Conservation (phyloP, 805 yeast genomes). For the Yamadazyma sp. region DNA sequence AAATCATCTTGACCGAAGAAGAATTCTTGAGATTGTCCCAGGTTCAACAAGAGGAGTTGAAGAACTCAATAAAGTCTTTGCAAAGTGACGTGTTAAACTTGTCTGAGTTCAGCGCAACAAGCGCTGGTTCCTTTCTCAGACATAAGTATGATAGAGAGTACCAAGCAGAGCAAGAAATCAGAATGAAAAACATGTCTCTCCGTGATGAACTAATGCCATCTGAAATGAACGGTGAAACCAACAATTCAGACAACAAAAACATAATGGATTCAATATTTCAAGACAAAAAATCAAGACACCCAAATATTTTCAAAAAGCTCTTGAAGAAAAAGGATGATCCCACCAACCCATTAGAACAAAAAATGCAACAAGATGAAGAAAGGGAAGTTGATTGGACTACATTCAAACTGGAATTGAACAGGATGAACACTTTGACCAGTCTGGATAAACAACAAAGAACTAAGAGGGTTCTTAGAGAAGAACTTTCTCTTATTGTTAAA, state of each 20-base stretch:
- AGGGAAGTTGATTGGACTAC: slow-evolving; percentile 39
- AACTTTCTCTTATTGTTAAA: slow-evolving; percentile 38
- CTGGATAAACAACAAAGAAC: slow-evolving; percentile 72
- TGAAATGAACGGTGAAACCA: slow-evolving; percentile 13
- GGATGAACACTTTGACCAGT: slow-evolving; percentile 68
- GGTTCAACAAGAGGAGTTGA: slow-evolving; percentile 37
- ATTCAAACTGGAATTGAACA: slow-evolving; percentile 57
- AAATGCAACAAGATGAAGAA: slow-evolving; percentile 24
- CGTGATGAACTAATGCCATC: slow-evolving; percentile 19
- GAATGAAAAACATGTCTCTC: slow-evolving; percentile 23
- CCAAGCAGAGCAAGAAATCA: slow-evolving; percentile 20
- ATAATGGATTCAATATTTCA: slow-evolving; percentile 44
- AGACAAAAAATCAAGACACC: slow-evolving; percentile 42
- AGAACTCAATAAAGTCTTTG: slow-evolving; percentile 40
- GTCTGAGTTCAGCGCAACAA: slow-evolving; percentile 82
- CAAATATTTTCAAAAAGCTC: slow-evolving; percentile 46
- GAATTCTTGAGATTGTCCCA: slow-evolving; percentile 30
- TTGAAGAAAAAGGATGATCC: slow-evolving; percentile 29
- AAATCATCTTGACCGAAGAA: slow-evolving; percentile 24
- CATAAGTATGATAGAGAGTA: slow-evolving; percentile 55
- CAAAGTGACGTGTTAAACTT: slow-evolving; percentile 47
- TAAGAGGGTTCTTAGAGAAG: slow-evolving; percentile 48
- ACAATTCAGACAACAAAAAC: slow-evolving; percentile 18
- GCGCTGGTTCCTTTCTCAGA: slow-evolving; percentile 82
- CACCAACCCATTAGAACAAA: slow-evolving; percentile 32